Evolutionary conservation across 1,284 basidiomycete species (phyloP).

Genomic region (Sporisorium scitamineum): DNA sequence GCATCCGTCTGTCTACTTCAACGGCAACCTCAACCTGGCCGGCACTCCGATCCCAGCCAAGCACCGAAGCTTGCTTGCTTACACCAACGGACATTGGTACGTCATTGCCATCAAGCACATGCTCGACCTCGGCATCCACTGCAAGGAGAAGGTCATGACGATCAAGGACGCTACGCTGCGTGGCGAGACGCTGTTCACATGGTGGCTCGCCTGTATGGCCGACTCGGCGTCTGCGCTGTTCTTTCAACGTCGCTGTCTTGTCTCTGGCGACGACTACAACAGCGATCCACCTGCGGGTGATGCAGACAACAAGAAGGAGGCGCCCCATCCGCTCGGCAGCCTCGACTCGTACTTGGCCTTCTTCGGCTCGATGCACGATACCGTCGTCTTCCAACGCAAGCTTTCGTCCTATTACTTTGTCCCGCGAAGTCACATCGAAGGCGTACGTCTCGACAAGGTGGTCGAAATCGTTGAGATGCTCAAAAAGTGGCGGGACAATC

Average conservation of each 20-base stretch:
- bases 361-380: constrained; percentile 35
- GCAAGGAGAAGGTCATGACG: constrained; percentile 47
- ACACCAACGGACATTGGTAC: constrained; percentile 54
- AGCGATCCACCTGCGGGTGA: constrained; percentile 38
- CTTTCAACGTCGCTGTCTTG: constrained; percentile 75
- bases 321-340: constrained; percentile 31
- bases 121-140: constrained; percentile 56
- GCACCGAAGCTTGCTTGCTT: constrained; percentile 32
- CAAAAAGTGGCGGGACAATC: constrained; percentile 80
- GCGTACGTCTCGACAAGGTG: constrained; percentile 78
- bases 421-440: constrained; percentile 79
- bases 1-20: constrained; percentile 41
- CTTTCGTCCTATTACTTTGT: constrained; percentile 83
- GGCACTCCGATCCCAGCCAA: constrained; percentile 35
- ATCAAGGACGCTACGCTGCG: constrained; percentile 46
- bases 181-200: constrained; percentile 74
- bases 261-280: constrained; percentile 71
- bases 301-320: constrained; percentile 35
- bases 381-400: constrained; percentile 76
- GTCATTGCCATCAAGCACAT: constrained; percentile 54
- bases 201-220: constrained; percentile 78
- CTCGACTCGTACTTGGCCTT: constrained; percentile 44
- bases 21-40: constrained; percentile 31
- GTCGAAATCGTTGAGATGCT: constrained; percentile 76
- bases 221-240: constrained; percentile 76